Evolutionary conservation across 2,329 filamentous ascomycete species (phyloP).

Genomic region (Rutstroemia sp.): DNA sequence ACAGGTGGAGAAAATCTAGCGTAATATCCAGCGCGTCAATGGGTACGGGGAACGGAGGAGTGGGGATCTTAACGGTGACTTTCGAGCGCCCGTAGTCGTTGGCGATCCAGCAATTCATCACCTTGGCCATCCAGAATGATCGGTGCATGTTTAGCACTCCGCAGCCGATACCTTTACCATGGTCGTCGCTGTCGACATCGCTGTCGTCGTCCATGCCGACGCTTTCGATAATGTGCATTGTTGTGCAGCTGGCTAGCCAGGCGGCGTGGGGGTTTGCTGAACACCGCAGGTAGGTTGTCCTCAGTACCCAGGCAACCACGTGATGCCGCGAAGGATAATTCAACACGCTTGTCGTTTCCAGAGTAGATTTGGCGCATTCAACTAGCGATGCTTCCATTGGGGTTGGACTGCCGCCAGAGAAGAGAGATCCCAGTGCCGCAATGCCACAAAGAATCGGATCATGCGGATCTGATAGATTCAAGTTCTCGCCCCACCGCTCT

Average conservation of each 20-base stretch:
- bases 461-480: conserved; percentile 1
- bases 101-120: conserved; percentile 6
- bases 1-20: background rate
- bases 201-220: conserved; percentile 14
- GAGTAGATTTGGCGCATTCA: conserved; percentile 17
- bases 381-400: conserved; percentile 24
- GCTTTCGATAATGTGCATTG: conserved; percentile 25
- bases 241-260: conserved; percentile 23
- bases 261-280: conserved; percentile 24
- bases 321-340: conserved; percentile 16
- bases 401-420: conserved; percentile 20
- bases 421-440: conserved; percentile 30
- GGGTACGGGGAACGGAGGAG: background rate
- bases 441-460: conserved; percentile 30
- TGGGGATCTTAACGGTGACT: background rate
- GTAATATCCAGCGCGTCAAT: background rate
- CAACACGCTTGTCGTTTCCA: conserved; percentile 15
- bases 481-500: conserved; percentile 30
- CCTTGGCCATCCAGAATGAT: background rate
- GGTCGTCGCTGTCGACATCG: background rate
- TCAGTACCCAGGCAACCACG: conserved; percentile 21
- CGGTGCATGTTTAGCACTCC: conserved; percentile 2
- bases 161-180: background rate
- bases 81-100: conserved; percentile 6
- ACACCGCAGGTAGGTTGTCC: conserved; percentile 22